phyloP scores from a whole-genome alignment of 176 grass and related monocot genomes.

The Paspalum notatum region DNA sequence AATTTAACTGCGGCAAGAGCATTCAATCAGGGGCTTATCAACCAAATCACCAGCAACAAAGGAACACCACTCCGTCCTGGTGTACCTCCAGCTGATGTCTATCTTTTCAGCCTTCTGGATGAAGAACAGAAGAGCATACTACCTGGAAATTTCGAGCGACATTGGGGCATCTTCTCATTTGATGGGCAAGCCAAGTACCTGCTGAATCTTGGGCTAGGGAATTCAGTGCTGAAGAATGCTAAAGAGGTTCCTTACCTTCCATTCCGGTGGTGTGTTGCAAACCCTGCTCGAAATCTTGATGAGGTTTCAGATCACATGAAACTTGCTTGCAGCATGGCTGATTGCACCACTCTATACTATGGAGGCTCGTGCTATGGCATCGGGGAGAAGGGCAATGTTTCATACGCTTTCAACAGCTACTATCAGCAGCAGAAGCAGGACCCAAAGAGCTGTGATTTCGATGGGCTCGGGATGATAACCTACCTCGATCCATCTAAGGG shows the following conservation, averaged over 20 bases:
- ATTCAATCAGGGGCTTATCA: constrained; percentile 93
- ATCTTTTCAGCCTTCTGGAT: constrained; percentile 91
- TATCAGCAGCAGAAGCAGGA: constrained; percentile 94
- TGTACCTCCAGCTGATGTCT: constrained; percentile 74
- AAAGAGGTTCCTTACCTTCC: constrained; percentile 85
- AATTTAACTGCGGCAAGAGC: constrained; percentile 84
- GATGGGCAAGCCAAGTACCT: constrained; percentile 96
- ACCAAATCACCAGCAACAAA: constrained; percentile 72
- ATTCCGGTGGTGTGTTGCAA: constrained; percentile 79
- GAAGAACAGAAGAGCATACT: constrained; percentile 80
- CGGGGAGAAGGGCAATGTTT: constrained; percentile 79
- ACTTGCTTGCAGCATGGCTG: constrained; percentile 74
- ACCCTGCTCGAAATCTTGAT: constrained; percentile 55
- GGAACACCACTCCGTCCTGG: constrained; percentile 84
- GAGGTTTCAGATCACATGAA: constrained; percentile 69
- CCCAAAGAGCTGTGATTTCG: constrained; percentile 77
- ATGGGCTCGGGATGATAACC: constrained; percentile 77
- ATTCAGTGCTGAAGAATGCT: constrained; percentile 71
- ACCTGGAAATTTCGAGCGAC: constrained; percentile 90
- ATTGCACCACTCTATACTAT: constrained; percentile 78
- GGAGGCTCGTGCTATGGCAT: constrained; percentile 89
- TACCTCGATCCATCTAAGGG: constrained; percentile 84
- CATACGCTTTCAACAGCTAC: constrained; percentile 97
- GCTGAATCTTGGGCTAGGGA: constrained; percentile 76
- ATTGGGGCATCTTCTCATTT: constrained; percentile 95